Evolutionary conservation across 2,329 filamentous ascomycete species (phyloP).

Genomic region (Microcera coccophila): DNA sequence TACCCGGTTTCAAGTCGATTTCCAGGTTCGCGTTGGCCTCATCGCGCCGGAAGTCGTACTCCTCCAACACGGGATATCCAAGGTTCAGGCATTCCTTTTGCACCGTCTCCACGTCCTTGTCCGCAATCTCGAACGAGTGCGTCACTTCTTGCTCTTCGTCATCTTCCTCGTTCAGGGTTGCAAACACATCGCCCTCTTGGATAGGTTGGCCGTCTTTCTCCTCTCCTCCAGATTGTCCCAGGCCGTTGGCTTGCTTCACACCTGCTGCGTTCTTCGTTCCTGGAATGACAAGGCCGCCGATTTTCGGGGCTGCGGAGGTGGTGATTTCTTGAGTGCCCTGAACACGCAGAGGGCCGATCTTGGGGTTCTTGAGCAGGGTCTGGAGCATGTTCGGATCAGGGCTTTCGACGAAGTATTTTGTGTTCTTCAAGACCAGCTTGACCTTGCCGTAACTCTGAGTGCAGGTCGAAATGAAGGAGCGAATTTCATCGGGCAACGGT

Average conservation of each 20-base stretch:
- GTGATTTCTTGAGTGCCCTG: constrained; percentile 70
- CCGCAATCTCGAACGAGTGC: constrained; percentile 87
- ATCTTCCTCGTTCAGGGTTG: constrained; percentile 74
- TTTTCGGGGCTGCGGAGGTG: constrained; percentile 77
- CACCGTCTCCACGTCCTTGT: constrained; percentile 77
- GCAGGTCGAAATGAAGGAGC: constrained; percentile 71
- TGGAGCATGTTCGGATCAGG: constrained; percentile 83
- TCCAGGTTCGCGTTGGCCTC: constrained; percentile 84
- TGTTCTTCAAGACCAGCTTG: constrained; percentile 90
- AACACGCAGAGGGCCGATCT: constrained; percentile 75
- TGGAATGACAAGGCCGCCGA: constrained; percentile 84
- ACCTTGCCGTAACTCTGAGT: constrained; percentile 94
- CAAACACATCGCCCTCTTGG: constrained; percentile 65
- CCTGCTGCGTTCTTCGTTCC: constrained; percentile 92
- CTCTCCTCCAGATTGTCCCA: constrained; percentile 29
- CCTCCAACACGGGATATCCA: constrained; percentile 83
- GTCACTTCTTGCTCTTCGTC: constrained; percentile 84
- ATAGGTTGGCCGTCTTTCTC: constrained; percentile 48
- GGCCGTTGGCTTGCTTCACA: constrained; percentile 64
- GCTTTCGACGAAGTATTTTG: constrained; percentile 90
- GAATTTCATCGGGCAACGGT: constrained; percentile 74
- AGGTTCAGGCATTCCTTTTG: constrained; percentile 87
- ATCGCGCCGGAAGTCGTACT: constrained; percentile 96
- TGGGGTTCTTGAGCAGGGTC: constrained; percentile 75
- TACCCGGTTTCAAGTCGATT: constrained; percentile 85